Percentiles rank a stretch among this genome's conserved stretches.
These are phyloP conservation scores for Phycomyces blakesleeanus DNA, from an alignment of 192 early-diverging fungal genomes.

Conservation along the genomic window DNA sequence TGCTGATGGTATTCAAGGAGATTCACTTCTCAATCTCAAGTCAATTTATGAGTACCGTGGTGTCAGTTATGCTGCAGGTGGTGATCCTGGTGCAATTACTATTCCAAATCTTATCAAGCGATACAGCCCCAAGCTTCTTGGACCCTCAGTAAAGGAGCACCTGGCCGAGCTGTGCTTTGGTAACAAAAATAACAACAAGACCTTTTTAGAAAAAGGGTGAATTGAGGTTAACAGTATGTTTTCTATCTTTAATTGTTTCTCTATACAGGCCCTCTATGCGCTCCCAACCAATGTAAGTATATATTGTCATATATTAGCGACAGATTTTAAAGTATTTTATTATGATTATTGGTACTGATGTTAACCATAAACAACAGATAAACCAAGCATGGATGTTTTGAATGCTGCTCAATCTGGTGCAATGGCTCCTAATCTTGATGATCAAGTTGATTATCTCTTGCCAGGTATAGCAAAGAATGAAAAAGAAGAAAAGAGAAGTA, in stretches of 20 bases:
- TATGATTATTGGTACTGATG: not conserved
- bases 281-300: conserved; percentile 2
- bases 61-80: conserved; percentile 47
- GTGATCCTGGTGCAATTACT: conserved; percentile 39
- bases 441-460: conserved; percentile 43
- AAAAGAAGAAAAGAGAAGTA: no score
- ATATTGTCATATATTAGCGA: no score
- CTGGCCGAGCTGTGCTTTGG: conserved; percentile 15
- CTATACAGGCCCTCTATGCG: not conserved
- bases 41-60: conserved; percentile 42
- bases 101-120: conserved; percentile 43
- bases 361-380: conserved; percentile 3
- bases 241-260: not conserved
- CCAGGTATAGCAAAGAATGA: conserved; percentile 8
- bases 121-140: conserved; percentile 36
- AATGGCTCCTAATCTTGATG: conserved; percentile 38
- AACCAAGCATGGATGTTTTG: conserved; percentile 19
- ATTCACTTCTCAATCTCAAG: conserved; percentile 6
- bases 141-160: conserved; percentile 42
- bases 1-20: conserved; percentile 37
- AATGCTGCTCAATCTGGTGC: conserved; percentile 56
- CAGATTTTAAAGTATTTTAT: no score
- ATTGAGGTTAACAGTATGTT: no score
- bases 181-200: no score
- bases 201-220: no score